A percentile compares a stretch with the other conserved stretches of the same genome.
phyloP scores from a whole-genome alignment of 2,329 filamentous ascomycete genomes.

The Sporothrix dimorphospora region DNA sequence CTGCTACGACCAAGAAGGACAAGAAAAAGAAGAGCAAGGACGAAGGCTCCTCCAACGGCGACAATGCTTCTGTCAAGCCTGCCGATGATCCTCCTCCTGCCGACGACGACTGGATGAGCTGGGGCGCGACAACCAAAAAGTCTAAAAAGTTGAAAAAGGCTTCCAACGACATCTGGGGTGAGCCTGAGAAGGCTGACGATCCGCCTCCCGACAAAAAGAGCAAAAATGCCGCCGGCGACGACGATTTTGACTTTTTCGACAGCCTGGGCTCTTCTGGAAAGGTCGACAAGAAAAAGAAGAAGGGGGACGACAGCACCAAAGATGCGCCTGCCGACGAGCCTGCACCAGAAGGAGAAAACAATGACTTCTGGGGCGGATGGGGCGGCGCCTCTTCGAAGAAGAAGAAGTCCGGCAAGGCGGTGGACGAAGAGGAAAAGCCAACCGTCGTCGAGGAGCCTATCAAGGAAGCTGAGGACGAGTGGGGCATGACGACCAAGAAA shows the following conservation, averaged over 20 bases:
- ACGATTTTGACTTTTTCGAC: conserved; percentile 39
- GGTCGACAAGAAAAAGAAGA: conserved; percentile 39
- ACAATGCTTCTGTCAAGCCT: conserved; percentile 25
- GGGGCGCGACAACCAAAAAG: conserved; percentile 25
- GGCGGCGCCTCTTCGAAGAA: conserved; percentile 39
- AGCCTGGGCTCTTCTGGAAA: conserved; percentile 37
- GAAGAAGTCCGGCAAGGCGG: conserved; percentile 36
- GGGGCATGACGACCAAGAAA: conserved; percentile 40
- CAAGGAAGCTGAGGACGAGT: conserved; percentile 45
- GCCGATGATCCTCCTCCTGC: conserved; percentile 19
- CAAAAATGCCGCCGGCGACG: conserved; percentile 38
- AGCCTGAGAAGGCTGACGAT: conserved; percentile 29
- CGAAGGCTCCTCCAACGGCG: conserved; percentile 30
- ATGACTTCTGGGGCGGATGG: conserved; percentile 43
- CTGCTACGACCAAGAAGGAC: conserved; percentile 33
- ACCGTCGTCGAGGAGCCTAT: conserved; percentile 41
- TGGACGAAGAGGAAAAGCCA: conserved; percentile 50
- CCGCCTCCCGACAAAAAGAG: conserved; percentile 36
- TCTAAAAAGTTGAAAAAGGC: conserved; percentile 31
- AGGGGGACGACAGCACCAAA: conserved; percentile 35
- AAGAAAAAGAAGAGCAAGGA: conserved; percentile 37
- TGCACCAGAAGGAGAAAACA: conserved; percentile 35
- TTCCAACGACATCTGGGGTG: conserved; percentile 24
- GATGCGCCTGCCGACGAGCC: conserved; percentile 47
- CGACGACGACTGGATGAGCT: conserved; percentile 32